phyloP scores from a whole-genome alignment of 2,329 filamentous ascomycete genomes.

The Ophiostoma himal-ulmi region DNA sequence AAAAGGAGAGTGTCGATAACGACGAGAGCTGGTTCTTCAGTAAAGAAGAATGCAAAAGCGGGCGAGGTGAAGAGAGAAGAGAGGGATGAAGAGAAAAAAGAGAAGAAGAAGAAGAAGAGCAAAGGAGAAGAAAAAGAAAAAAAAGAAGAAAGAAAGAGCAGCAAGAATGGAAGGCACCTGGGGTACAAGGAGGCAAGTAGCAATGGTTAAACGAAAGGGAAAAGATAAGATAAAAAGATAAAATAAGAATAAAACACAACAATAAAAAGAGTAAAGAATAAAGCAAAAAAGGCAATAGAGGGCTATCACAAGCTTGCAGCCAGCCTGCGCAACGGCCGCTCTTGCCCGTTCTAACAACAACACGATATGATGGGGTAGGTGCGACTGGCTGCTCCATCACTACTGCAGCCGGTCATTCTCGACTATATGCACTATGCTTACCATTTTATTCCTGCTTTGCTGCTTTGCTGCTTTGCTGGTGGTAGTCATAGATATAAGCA shows the following conservation, averaged over 20 bases:
- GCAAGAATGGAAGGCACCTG: neutral
- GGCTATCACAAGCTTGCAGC: neutral
- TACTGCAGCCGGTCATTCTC: neutral
- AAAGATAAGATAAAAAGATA: neutral
- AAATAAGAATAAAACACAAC: neutral
- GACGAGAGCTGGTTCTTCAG: neutral
- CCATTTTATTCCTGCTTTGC: neutral
- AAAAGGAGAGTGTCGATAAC: neutral
- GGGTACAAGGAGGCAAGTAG: neutral
- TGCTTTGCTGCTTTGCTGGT: no score
- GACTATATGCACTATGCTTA: neutral
- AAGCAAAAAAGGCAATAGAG: neutral
- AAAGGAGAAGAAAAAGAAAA: neutral
- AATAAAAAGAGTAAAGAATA: neutral
- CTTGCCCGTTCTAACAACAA: conserved; percentile 8
- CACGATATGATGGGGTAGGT: conserved; percentile 11
- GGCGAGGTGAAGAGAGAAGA: neutral
- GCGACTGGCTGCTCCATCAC: conserved; percentile 6
- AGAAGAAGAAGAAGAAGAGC: neutral
- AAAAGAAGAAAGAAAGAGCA: neutral
- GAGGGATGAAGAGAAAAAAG: neutral
- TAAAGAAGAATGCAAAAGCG: neutral
- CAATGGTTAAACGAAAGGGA: neutral
- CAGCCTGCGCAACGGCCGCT: neutral
- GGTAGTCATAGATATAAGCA: no score